Base-by-base conservation (phyloP, 108 stramenopile genomes). In the Thalassiosira profunda region DNA sequence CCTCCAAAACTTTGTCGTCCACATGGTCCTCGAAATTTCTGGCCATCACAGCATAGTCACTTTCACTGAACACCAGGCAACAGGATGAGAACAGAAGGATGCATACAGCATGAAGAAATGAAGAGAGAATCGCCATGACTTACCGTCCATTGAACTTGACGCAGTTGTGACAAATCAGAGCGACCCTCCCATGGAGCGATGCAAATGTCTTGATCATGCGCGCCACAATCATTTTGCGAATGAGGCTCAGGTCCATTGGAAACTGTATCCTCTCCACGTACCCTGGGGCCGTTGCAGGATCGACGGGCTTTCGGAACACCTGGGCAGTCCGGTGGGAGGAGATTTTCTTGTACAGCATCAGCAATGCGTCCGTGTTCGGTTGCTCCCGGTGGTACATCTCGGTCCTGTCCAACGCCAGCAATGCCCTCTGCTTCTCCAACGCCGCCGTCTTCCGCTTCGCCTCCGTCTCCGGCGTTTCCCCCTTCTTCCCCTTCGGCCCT, bases 231-330 rank as follows among this genome's bases (percentile, higher is more conserved):
- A 94, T 76, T 73, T 91, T 91, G 28, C 88, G 84, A 28, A 91
- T 73, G 23, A 94, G 55, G 30, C 77, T 76, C 2, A 94, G 59
- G 61, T 94, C 93, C 52, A 91, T 91, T 5, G 90, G 90, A 64
- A 91, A 91, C 4, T 43, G 35, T 25, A 94, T 94, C 0, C 93
- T 81, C 14, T 91, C 89, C 3, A 58, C 63, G 48, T 94, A 94
- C 7, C 90, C 93, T 8, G 93, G 93, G 31, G 93, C 93, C 36
- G 87, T 86, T 18, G 74, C 63, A 8, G 83, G 81, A 53, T 87
- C 80, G 40, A 95, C 93, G 12, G 90, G 86, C 33, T 84, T 86
- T 11, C 89, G 84, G 79, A 95, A 95, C 14, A 95, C 93, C 28
- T 80, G 56, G 11, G 93, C 76, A 12, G 89, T 80, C 10, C 86